A percentile compares a stretch with the other conserved stretches of the same genome.
These are phyloP conservation scores for Torulaspora pretoriensis DNA, from an alignment of 1,139 yeast species.

Conservation along the genomic window DNA sequence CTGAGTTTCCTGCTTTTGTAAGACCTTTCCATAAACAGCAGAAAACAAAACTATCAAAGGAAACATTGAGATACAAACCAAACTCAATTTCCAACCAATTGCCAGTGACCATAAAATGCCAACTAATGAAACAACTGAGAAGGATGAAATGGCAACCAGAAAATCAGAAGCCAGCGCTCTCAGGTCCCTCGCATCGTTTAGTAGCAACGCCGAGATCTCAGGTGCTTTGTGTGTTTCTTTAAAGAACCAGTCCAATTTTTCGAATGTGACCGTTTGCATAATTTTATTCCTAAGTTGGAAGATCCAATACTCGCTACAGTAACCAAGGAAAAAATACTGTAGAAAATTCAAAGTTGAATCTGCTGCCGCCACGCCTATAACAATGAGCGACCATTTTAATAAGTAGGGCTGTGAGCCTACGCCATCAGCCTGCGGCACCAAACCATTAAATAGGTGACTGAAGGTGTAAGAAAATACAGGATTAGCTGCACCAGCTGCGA, in stretches of 20 bases:
- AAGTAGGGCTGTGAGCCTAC: slow-evolving; percentile 39
- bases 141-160: slow-evolving; percentile 50
- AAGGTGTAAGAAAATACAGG: slow-evolving; percentile 80
- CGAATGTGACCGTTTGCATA: slow-evolving; percentile 48
- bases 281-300: slow-evolving; percentile 48
- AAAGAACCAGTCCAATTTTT: slow-evolving; percentile 55
- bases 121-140: slow-evolving; percentile 49
- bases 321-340: slow-evolving; percentile 49
- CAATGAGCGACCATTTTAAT: slow-evolving; percentile 62
- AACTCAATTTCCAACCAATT: slow-evolving; percentile 81
- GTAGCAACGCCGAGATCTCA: slow-evolving; percentile 58
- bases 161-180: slow-evolving; percentile 61
- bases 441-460: slow-evolving; percentile 58
- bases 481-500: slow-evolving; percentile 57
- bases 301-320: slow-evolving; percentile 68
- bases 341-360: slow-evolving; percentile 59
- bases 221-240: slow-evolving; percentile 43
- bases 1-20: slow-evolving; percentile 52
- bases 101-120: slow-evolving; percentile 76
- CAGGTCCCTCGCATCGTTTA: slow-evolving; percentile 79
- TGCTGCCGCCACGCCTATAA: slow-evolving; percentile 53
- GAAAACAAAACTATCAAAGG: slow-evolving; percentile 57
- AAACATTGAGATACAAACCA: slow-evolving; percentile 72
- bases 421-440: slow-evolving; percentile 41
- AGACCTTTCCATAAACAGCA: slow-evolving; percentile 47